Evolutionary conservation across 305 asterid genomes (phyloP), one percentile per base, ranked within the genome.

Genomic region (Solanum hybrid): DNA sequence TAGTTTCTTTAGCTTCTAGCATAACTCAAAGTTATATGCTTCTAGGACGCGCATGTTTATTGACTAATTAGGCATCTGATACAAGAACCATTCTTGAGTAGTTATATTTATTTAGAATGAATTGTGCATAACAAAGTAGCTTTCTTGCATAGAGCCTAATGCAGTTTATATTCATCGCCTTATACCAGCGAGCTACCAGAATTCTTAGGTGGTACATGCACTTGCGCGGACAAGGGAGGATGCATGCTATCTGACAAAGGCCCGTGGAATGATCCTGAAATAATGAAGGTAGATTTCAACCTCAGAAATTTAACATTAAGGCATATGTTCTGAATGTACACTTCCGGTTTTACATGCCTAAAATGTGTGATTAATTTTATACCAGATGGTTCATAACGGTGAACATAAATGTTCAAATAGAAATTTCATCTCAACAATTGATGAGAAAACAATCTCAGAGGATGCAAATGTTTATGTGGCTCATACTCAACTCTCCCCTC

Each of bases 181-280:
- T 31, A 2, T 45, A 64, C 79, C 94, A 97, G 99, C 92, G 98
- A 98, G 91, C 94, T 98, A n/a, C 99, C 99, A 27, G 99, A 97
- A 64, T 95, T 96, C 94, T 93, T 98, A 94, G 99, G 99, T 2
- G 99, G 99, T 13, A 95, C 96, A 38, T 98, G 99, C 93, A 94
- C 96, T 56, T 98, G 99, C 56, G 94, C 92, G 38, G 98, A 95
- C 45, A 94, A 92, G 87, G 99, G 99, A 13, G 98, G 99, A 36
- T 98, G 99, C 76, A 93, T 96, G 99, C 90, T 91, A 42, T 95
- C 99, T 0, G 99, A 98, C 90, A 98, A 93, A 93, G 99, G 99
- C 31, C 99, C 99, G 40, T 98, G 99, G 99, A 95, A 98, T 81
- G 97, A 98, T 88, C 90, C 94, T 35, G 99, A 97, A 2, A 94